Evolutionary conservation across 345 rosid genomes (phyloP), one percentile per base, ranked within the genome.

Genomic region (Eucalyptus albens): DNA sequence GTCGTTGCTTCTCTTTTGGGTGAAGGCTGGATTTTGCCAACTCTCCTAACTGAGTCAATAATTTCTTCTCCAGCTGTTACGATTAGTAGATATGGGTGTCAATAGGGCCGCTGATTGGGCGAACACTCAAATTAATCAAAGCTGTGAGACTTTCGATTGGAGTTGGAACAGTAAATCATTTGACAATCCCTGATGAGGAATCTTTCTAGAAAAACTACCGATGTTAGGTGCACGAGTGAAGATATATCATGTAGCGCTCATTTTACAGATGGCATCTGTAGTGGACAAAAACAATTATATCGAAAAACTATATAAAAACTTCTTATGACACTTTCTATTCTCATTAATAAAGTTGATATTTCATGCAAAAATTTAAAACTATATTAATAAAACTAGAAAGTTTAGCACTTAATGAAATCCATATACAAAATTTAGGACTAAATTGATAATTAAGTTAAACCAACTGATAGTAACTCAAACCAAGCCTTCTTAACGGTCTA

Each of bases 361-460:
- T 21, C 14, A 11, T 11, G 2, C 3, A 19, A 72, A 72, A 9
- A 21, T 77, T 40, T 77, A 40, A 11, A 1, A 21, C 0, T 40
- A 37, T 11, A 40, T 37, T 40, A 26, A 4, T 11, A 21, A 77
- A 77, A 77, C 7, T 21, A 42, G 6, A 77, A 77, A 40, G 47
- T 77, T 1, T 3, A 4, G 3, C 15, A 77, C 9, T 21, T 42
- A 19, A 40, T 37, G 47, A 4, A 77, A 40, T 21, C 8, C 5
- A 1, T 1, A 11, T 3, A 40, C 1, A 3, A 11, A 22, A 11
- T 11, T 40, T 77, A 77, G 14, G 47, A 77, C 2, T 77, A 2
- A 40, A 77, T 77, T 77, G 27, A 40, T 77, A 4, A 77, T 77
- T 7, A 1, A 40, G 27, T 33, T 72, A 72, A 37, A 56, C 62